phyloP scores from a whole-genome alignment of 192 early-diverging fungal genomes.

The Backusella tarrabulga region DNA sequence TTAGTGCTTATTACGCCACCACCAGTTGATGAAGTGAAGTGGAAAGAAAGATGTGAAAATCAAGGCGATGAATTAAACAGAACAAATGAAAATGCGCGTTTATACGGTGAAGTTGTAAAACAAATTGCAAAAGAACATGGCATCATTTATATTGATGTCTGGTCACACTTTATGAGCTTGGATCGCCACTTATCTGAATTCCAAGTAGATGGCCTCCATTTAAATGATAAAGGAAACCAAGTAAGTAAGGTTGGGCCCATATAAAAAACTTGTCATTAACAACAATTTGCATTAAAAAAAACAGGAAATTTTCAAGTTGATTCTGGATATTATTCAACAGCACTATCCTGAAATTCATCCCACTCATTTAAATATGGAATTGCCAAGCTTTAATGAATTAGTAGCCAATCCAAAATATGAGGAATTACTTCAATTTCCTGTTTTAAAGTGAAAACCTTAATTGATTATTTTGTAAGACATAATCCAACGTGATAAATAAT shows the following conservation, averaged over 20 bases:
- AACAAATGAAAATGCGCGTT: conserved; percentile 37
- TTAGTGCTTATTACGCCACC: conserved; percentile 75
- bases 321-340: conserved; percentile 39
- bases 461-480: not conserved
- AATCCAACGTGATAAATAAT: not conserved
- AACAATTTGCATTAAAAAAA: not conserved
- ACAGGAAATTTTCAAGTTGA: conserved; percentile 37
- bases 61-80: conserved; percentile 35
- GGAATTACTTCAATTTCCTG: not conserved
- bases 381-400: not conserved
- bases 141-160: conserved; percentile 32
- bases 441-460: not conserved
- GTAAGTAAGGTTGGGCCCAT: conserved; percentile 8
- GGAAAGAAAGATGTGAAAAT: conserved; percentile 31
- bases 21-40: conserved; percentile 56
- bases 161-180: conserved; percentile 38
- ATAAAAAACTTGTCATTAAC: not conserved
- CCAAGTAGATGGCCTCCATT: conserved; percentile 57
- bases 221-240: conserved; percentile 55
- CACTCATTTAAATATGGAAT: conserved; percentile 26
- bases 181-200: conserved; percentile 29
- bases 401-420: not conserved
- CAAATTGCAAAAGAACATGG: conserved; percentile 39
- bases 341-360: conserved; percentile 52
- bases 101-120: conserved; percentile 49